Evolutionary conservation across 176 grass and related monocot species (phyloP), one percentile per base, ranked within the genome.

Genomic region (Luzula sylvatica): DNA sequence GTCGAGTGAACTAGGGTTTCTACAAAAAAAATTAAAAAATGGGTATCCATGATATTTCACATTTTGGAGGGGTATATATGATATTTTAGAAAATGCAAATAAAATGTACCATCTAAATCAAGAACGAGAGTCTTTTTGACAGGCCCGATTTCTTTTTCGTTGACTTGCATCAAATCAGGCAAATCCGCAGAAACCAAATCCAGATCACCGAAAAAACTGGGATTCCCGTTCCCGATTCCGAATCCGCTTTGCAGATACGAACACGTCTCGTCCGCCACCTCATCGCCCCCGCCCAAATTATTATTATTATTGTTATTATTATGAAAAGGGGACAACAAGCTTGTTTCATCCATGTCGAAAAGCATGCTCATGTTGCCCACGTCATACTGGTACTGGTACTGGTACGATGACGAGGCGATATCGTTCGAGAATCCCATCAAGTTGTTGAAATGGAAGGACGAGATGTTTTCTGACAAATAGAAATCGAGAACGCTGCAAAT

Each of bases 1-100:
- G 75, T 83, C 46, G 93, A 99, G 58, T 99, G 93, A 7, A 99
- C 93, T 66, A 99, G 82, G 45, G 93, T 99, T 84, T 99, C 93
- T 99, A 75, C 82, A 83, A 19, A 58, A n/a, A 17, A 77, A 26
- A 65, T 42, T 65, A 46, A 9, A 15, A 29, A 54, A 68, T 53
- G 70, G 2, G 21, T 23, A 58, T 69, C 48, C 15, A 67, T 30
- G n/a, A n/a, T n/a, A n/a, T n/a, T n/a, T n/a, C n/a, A n/a, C n/a
- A n/a, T n/a, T n/a, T n/a, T n/a, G n/a, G n/a, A n/a, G n/a, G n/a
- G n/a, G n/a, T n/a, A n/a, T n/a, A n/a, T n/a, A n/a, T n/a, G n/a
- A 46, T 2, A 54, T 51, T 46, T 40, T 52, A 1, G 11, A 14
- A 39, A 43, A 56, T 35, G 11, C 11, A 39, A 43, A 56, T 35